Conservation (phyloP, 2,329 filamentous ascomycete genomes). For the Colletotrichum tabaci region DNA sequence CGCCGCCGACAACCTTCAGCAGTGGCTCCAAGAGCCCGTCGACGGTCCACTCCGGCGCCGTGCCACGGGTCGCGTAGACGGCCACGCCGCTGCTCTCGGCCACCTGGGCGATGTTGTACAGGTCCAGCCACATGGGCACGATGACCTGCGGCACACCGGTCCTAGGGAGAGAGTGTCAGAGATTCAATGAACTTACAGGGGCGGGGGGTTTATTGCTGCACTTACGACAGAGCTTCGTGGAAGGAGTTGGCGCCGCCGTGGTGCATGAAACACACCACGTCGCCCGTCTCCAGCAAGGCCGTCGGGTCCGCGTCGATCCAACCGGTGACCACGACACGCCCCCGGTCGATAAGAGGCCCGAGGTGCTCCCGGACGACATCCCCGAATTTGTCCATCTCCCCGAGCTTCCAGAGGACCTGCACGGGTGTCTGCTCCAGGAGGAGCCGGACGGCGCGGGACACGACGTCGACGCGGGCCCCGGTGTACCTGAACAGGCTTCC, state of each 20-base stretch:
- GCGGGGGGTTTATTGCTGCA: not conserved
- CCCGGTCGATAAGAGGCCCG: slow-evolving; percentile 43
- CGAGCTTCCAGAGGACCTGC: slow-evolving; percentile 53
- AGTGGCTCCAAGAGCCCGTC: slow-evolving; percentile 49
- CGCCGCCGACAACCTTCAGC: slow-evolving; percentile 43
- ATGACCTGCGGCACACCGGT: slow-evolving; percentile 62
- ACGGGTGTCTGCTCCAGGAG: slow-evolving; percentile 44
- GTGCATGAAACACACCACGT: slow-evolving; percentile 54
- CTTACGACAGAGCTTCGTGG: slow-evolving; percentile 61
- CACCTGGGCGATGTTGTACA: slow-evolving; percentile 60
- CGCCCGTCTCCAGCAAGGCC: slow-evolving; percentile 53
- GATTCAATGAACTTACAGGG: slow-evolving; percentile 1
- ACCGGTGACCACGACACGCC: slow-evolving; percentile 43
- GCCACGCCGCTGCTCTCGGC: slow-evolving; percentile 61
- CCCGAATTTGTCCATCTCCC: not conserved
- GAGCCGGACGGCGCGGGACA: slow-evolving; percentile 47
- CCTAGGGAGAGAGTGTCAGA: slow-evolving; percentile 44
- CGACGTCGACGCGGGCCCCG: slow-evolving; percentile 45
- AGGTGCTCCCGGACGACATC: slow-evolving; percentile 42
- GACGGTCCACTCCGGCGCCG: slow-evolving; percentile 51
- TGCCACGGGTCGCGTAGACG: slow-evolving; percentile 54
- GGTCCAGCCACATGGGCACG: slow-evolving; percentile 62
- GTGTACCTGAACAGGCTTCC: slow-evolving; percentile 46
- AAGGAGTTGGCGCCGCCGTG: slow-evolving; percentile 60
- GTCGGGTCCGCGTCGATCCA: slow-evolving; percentile 53